Percentiles rank a stretch among this genome's conserved stretches.
These are phyloP conservation scores for Omphalotus guepiniiformis DNA, from an alignment of 768 basidiomycete species.

Conservation along the genomic window DNA sequence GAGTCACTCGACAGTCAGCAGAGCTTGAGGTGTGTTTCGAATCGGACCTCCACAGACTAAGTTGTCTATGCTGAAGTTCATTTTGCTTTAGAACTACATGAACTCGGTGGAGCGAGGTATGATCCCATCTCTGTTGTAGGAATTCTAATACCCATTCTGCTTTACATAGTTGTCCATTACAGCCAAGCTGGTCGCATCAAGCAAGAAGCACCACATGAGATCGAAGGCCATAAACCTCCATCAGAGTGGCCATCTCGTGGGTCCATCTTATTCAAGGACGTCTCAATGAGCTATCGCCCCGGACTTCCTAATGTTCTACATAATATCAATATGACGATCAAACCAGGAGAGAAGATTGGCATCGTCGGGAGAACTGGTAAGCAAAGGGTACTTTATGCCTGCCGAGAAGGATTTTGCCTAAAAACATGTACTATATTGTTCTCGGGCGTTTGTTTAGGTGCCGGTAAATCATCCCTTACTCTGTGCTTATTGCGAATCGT, in stretches of 20 bases:
- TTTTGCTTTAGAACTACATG: slow-evolving; percentile 52
- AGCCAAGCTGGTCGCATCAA: slow-evolving; percentile 44
- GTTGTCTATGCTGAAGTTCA: slow-evolving; percentile 1
- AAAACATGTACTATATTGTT: not conserved
- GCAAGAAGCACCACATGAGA: slow-evolving; percentile 65
- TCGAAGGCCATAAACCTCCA: slow-evolving; percentile 49
- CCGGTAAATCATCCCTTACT: slow-evolving; percentile 61
- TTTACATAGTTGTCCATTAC: slow-evolving; percentile 45
- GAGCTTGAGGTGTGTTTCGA: slow-evolving; percentile 54
- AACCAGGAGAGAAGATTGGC: slow-evolving; percentile 71
- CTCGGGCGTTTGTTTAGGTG: slow-evolving; percentile 28
- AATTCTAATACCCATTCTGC: not conserved
- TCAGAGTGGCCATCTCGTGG: slow-evolving; percentile 62
- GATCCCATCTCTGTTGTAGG: slow-evolving; percentile 3
- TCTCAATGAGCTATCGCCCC: slow-evolving; percentile 60
- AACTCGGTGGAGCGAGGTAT: slow-evolving; percentile 59
- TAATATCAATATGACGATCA: slow-evolving; percentile 54
- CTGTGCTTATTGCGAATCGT: slow-evolving; percentile 65
- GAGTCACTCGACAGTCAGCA: slow-evolving; percentile 54
- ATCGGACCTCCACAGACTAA: not conserved
- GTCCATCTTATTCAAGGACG: slow-evolving; percentile 55
- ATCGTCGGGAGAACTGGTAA: slow-evolving; percentile 55
- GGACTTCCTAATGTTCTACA: slow-evolving; percentile 72
- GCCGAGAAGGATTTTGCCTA: not conserved
- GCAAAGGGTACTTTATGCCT: too few relatives aligned